Evolutionary conservation across 2,329 filamentous ascomycete species (phyloP), one percentile per base, ranked within the genome.

Genomic region (Cordyceps fumosorosea): DNA sequence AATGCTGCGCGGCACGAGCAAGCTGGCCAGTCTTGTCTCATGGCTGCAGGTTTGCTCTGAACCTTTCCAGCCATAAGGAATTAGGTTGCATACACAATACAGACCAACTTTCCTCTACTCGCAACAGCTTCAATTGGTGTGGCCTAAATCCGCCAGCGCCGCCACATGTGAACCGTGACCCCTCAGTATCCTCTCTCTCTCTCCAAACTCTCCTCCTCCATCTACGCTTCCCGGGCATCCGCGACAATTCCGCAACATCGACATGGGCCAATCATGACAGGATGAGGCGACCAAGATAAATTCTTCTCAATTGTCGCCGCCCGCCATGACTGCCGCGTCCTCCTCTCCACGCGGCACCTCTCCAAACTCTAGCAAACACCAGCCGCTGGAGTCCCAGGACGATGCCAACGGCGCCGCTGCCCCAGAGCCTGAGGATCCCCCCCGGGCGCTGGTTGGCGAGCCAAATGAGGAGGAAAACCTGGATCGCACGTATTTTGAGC

Each of bases 391-490:
- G 18, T 18, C 40, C n/a, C 26, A 20, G 20, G 22, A 47, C 48
- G 18, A 24, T 18, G 40, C 11, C 20, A 32, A 62, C 14, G 51
- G 24, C 29, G 18, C 10, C 24, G 42, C 59, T 7, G 51, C 59
- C 22, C 59, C 59, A 7, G 42, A n/a, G 22, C 11, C 59, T 2
- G 44, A 29, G 22, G 59, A 55, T 40, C 51, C 51, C 10, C 51
- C 59, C 20, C 26, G 59, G 22, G 59, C 52, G 8, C 22, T 26
- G 3, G 51, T 40, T 14, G 20, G 20, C n/a, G 59, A 61, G 14
- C 40, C 59, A 3, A 51, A 61, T 32, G 59, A 55, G 16, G 59
- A 55, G 24, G 34, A 61, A 44, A 61, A 61, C 10, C 59, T 61
- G 10, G 22, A 61, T 16, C 59, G 48, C 34, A 61, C 59, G 59